Percentiles rank a stretch among this genome's conserved stretches.
Conservation (phyloP, 345 rosid genomes). For the Hypericum androsaemum region DNA sequence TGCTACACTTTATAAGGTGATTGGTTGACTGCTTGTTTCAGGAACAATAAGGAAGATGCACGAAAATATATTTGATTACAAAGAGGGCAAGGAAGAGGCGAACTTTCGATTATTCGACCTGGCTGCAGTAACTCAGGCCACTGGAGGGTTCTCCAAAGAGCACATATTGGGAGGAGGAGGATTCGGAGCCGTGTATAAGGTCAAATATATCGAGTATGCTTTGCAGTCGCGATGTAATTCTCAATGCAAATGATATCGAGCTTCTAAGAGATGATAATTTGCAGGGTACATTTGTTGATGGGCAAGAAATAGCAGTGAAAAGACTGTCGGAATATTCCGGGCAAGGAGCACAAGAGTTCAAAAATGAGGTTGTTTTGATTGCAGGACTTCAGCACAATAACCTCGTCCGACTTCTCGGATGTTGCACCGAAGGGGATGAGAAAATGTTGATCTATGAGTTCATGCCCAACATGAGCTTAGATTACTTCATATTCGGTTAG, state of each 20-base stretch:
- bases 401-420: constrained; percentile 1
- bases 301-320: not conserved
- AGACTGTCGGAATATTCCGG: not conserved
- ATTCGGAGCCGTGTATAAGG: not conserved
- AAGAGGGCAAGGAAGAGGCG: constrained; percentile 17
- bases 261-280: not conserved
- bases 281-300: not conserved
- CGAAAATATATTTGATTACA: not conserved
- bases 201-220: not conserved
- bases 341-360: constrained; percentile 2
- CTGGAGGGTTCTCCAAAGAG: not conserved
- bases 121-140: constrained; percentile 9
- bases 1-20: too few relatives aligned
- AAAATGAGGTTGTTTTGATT: not conserved
- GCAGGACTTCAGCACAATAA: constrained; percentile 2
- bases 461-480: constrained; percentile 4
- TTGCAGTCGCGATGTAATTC: not conserved
- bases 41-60: not conserved
- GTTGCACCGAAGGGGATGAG: not conserved
- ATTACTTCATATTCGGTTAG: constrained; percentile 1
- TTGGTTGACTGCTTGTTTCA: too few relatives aligned
- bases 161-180: not conserved
- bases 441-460: constrained; percentile 1
- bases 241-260: not conserved
- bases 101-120: constrained; percentile 28